A percentile compares a stretch with the other conserved stretches of the same genome.
Evolutionary conservation across 371 early-diverging fungal genomes (phyloP).

Genomic region (Mucor piriformis): DNA sequence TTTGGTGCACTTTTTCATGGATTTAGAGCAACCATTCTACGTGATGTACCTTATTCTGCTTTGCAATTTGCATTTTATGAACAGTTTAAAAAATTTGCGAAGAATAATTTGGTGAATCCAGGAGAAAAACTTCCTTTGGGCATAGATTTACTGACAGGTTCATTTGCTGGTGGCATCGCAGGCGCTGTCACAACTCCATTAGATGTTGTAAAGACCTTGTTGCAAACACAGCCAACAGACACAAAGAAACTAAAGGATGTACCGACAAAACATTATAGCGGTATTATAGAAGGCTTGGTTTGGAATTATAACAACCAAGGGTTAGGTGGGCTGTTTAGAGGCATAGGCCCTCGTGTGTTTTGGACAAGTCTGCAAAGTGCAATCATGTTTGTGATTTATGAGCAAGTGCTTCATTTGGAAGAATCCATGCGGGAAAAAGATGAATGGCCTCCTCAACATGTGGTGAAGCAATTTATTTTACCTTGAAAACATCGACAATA

Average conservation of each 20-base stretch:
- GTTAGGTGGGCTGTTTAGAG: conserved; percentile 65
- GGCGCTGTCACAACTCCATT: conserved; percentile 73
- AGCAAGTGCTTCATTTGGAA: conserved; percentile 59
- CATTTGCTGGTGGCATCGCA: conserved; percentile 69
- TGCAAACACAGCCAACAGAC: conserved; percentile 64
- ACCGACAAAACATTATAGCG: conserved; percentile 56
- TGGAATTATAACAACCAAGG: conserved; percentile 69
- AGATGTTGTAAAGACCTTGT: conserved; percentile 72
- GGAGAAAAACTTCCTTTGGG: conserved; percentile 50
- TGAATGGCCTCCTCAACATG: conserved; percentile 43
- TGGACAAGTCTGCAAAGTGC: conserved; percentile 73
- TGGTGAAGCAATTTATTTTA: not conserved
- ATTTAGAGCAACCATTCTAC: conserved; percentile 65
- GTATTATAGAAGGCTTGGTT: conserved; percentile 65
- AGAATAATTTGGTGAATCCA: conserved; percentile 22
- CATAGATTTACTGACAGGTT: conserved; percentile 61
- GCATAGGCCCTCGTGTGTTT: conserved; percentile 67
- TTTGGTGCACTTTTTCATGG: conserved; percentile 67
- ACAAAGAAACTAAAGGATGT: conserved; percentile 1
- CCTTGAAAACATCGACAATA: not conserved
- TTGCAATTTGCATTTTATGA: conserved; percentile 76
- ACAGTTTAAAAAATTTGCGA: conserved; percentile 53
- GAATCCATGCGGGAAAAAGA: conserved; percentile 33
- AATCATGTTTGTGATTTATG: conserved; percentile 73
- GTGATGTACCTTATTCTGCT: conserved; percentile 76